A percentile compares a stretch with the other conserved stretches of the same genome.
Conservation (phyloP, 2,329 filamentous ascomycete genomes). For the Calonectria naviculata region DNA sequence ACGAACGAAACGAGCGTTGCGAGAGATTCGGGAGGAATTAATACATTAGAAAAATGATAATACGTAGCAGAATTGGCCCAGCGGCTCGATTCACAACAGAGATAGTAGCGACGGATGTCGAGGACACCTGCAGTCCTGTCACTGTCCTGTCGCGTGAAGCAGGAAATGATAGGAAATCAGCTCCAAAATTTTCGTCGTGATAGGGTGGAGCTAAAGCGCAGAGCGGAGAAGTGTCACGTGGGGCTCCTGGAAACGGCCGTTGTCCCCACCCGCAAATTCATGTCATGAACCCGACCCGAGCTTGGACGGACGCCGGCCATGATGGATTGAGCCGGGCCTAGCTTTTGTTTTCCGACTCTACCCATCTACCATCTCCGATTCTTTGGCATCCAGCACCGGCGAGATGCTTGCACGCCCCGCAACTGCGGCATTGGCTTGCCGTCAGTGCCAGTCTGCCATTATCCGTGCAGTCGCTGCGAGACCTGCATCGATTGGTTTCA, state of each 20-base stretch:
- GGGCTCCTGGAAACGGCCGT: neutral
- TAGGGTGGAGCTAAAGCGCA: constrained; percentile 16
- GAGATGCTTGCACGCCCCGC: constrained; percentile 46
- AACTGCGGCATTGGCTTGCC: constrained; percentile 43
- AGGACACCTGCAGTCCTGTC: constrained; percentile 31
- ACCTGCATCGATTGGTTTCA: constrained; percentile 33
- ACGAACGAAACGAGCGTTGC: constrained; percentile 28
- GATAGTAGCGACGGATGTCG: constrained; percentile 19
- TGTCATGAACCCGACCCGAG: constrained; percentile 10
- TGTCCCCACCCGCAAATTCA: constrained; percentile 21
- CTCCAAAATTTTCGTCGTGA: constrained; percentile 43
- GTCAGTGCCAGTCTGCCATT: constrained; percentile 44
- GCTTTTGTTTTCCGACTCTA: neutral
- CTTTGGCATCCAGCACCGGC: neutral
- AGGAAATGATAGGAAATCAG: constrained; percentile 24
- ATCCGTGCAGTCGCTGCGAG: constrained; percentile 42
- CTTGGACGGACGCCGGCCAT: constrained; percentile 20
- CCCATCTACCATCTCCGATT: neutral
- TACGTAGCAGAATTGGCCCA: neutral
- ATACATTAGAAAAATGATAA: constrained; percentile 35
- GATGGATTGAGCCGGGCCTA: constrained; percentile 20
- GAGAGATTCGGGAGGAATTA: constrained; percentile 26
- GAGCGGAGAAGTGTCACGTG: constrained; percentile 35
- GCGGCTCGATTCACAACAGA: constrained; percentile 13
- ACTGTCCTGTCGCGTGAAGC: constrained; percentile 39